Evolutionary conservation across 169 alveolate species (phyloP).

Genomic region (Babesia gibsoni): DNA sequence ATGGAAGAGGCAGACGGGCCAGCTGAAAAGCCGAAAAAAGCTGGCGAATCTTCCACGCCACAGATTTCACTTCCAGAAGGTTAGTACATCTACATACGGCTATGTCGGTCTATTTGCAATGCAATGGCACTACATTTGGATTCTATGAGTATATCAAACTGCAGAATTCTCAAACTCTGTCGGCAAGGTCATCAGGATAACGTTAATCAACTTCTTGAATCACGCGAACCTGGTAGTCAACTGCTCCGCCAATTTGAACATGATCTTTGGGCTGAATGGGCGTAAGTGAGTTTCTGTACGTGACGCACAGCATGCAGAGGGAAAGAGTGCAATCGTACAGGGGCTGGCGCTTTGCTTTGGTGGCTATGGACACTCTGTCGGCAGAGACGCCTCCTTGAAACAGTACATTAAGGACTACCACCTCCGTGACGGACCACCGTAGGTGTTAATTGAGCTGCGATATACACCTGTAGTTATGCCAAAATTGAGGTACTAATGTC

Average conservation of each 20-base stretch:
- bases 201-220: slow-evolving; percentile 70
- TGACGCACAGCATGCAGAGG: slow-evolving; percentile 18
- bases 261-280: slow-evolving; percentile 78
- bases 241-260: slow-evolving; percentile 69
- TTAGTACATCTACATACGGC: too few species aligned
- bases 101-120: too few species aligned
- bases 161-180: slow-evolving; percentile 62
- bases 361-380: slow-evolving; percentile 73
- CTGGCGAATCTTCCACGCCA: too few species aligned
- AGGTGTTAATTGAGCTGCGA: slow-evolving; percentile 14
- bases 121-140: too few species aligned
- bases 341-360: slow-evolving; percentile 79
- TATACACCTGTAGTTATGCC: slow-evolving; percentile 34
- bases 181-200: slow-evolving; percentile 69
- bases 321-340: slow-evolving; percentile 79
- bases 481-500: slow-evolving; percentile 38
- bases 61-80: too few species aligned
- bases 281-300: slow-evolving; percentile 30
- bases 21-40: too few species aligned
- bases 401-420: slow-evolving; percentile 77
- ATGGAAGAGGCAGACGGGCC: too few species aligned
- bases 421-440: slow-evolving; percentile 69
- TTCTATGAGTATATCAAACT: not conserved
- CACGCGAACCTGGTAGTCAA: slow-evolving; percentile 71
- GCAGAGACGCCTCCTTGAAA: slow-evolving; percentile 66